A percentile compares a stretch with the other conserved stretches of the same genome.
Evolutionary conservation across 2,329 filamentous ascomycete species (phyloP).

Genomic region (Aspergillus nomiae): DNA sequence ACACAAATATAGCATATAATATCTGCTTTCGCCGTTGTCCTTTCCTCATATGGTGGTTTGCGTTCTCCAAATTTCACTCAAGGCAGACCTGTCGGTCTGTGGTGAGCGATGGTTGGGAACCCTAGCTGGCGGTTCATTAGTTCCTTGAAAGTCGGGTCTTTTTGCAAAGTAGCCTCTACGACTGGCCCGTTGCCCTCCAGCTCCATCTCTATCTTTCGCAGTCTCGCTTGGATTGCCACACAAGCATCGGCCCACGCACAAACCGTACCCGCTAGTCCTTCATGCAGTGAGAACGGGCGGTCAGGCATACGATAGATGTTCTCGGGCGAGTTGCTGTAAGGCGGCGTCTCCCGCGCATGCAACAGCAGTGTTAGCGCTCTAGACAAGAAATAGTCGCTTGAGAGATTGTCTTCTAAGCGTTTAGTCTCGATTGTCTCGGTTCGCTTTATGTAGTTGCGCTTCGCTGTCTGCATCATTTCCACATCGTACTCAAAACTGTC

Average conservation of each 20-base stretch:
- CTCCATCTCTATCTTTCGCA: constrained; percentile 40
- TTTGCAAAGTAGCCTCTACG: constrained; percentile 8
- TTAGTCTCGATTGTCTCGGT: constrained; percentile 4
- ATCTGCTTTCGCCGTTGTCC: neutral
- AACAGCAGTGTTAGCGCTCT: constrained; percentile 40
- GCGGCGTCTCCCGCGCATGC: constrained; percentile 40
- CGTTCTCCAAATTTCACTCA: neutral
- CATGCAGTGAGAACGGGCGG: constrained; percentile 41
- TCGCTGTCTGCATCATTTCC: constrained; percentile 23
- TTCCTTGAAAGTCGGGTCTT: constrained; percentile 25
- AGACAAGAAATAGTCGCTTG: constrained; percentile 41
- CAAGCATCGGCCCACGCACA: constrained; percentile 47
- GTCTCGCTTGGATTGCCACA: constrained; percentile 33
- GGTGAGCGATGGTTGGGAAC: constrained; percentile 33
- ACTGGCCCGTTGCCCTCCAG: constrained; percentile 16
- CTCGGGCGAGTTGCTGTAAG: constrained; percentile 29
- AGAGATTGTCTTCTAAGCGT: constrained; percentile 20
- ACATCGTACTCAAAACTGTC: constrained; percentile 38
- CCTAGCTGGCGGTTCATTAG: constrained; percentile 28
- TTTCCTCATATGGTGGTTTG: neutral
- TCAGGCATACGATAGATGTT: constrained; percentile 44
- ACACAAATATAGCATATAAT: neutral
- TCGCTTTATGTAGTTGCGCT: constrained; percentile 24
- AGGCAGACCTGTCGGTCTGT: constrained; percentile 27
- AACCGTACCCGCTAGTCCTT: constrained; percentile 43